phyloP scores from a whole-genome alignment of 345 rosid genomes.

The Kernera saxatilis region DNA sequence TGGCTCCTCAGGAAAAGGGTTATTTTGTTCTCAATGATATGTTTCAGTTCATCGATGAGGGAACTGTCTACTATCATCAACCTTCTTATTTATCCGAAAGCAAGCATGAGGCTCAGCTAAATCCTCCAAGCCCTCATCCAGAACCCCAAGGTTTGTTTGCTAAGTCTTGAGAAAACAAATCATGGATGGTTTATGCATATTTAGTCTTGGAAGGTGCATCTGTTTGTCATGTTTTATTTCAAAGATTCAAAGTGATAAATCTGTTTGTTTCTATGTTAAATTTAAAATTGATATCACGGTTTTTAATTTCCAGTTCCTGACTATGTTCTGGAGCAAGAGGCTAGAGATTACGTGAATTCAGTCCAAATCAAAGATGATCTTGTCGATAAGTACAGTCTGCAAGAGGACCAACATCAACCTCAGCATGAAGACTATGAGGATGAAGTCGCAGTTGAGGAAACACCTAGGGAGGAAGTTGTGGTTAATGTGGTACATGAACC shows the following conservation, averaged over 20 bases:
- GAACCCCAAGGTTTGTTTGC: conserved; percentile 63
- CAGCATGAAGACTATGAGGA: conserved; percentile 53
- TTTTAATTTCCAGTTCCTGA: conserved; percentile 48
- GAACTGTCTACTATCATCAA: conserved; percentile 41
- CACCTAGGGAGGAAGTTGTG: conserved; percentile 49
- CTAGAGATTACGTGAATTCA: conserved; percentile 58
- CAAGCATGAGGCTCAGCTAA: conserved; percentile 40
- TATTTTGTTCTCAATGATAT: conserved; percentile 86
- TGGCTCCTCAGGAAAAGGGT: conserved; percentile 97
- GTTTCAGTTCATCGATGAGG: conserved; percentile 71
- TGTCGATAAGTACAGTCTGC: conserved; percentile 55
- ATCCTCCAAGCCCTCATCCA: conserved; percentile 43
- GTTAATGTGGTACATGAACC: conserved; percentile 45
- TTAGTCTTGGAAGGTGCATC: neutral
- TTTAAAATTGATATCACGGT: conserved; percentile 7
- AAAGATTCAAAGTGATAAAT: neutral
- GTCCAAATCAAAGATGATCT: conserved; percentile 71
- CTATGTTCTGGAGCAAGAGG: conserved; percentile 74
- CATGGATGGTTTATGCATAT: neutral
- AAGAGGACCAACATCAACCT: conserved; percentile 48
- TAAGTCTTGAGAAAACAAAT: neutral
- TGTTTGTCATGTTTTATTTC: neutral
- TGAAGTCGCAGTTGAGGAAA: conserved; percentile 60
- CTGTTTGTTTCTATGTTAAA: neutral
- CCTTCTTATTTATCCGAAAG: conserved; percentile 44